phyloP scores from a whole-genome alignment of 2,329 filamentous ascomycete genomes.

The Exophiala dermatitidis region DNA sequence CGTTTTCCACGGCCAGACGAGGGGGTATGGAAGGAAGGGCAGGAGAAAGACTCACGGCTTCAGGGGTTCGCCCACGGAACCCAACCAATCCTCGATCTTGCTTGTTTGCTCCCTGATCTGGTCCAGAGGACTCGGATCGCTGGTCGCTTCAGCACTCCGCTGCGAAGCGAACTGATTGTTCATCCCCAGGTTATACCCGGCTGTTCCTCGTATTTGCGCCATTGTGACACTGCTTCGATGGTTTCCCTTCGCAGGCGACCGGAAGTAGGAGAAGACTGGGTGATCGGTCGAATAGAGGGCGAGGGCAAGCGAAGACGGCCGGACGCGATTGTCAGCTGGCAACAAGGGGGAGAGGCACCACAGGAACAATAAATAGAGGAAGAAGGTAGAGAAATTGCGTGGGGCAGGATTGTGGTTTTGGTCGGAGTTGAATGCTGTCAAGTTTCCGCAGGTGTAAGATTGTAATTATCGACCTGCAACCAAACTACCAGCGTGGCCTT shows the following conservation, averaged over 20 bases:
- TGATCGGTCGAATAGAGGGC: not conserved
- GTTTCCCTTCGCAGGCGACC: not conserved
- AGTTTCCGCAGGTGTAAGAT: constrained; percentile 9
- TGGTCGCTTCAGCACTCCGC: constrained; percentile 52
- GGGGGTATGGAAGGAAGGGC: constrained; percentile 16
- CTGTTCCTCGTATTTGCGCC: constrained; percentile 56
- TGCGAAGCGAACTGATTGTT: constrained; percentile 63
- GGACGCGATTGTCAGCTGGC: not conserved
- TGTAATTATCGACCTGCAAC: not conserved
- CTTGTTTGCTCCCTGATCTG: constrained; percentile 88
- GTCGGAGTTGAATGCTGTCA: constrained; percentile 8
- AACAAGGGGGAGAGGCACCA: not conserved
- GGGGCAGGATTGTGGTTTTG: constrained; percentile 2
- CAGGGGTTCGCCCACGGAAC: constrained; percentile 78
- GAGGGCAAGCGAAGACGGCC: not conserved
- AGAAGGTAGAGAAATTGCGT: constrained; percentile 7
- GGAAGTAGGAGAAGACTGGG: not conserved
- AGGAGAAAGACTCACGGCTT: constrained; percentile 65
- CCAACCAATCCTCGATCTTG: constrained; percentile 94
- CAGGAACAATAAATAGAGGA: constrained; percentile 1
- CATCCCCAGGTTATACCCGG: constrained; percentile 75
- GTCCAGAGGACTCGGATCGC: constrained; percentile 72
- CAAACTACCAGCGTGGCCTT: not conserved
- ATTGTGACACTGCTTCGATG: constrained; percentile 30
- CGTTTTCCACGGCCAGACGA: constrained; percentile 18